These are phyloP conservation scores for Tieghemostelium lacteum DNA, from an alignment of 78 protist genomes.

Conservation along the genomic window DNA sequence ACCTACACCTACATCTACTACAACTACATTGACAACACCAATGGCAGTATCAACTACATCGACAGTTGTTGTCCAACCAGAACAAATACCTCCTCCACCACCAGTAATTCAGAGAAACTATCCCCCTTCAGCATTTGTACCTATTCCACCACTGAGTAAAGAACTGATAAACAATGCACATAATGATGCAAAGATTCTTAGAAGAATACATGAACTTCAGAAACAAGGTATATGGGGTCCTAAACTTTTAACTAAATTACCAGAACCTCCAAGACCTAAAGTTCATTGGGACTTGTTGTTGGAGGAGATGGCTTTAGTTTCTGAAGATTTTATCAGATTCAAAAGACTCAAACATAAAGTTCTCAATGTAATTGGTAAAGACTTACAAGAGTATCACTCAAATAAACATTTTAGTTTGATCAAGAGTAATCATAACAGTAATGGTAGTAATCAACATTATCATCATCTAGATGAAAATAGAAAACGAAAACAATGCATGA, in stretches of 20 bases:
- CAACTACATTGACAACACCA: neutral
- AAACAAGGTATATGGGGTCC: conserved; percentile 50
- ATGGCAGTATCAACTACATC: conserved; percentile 2
- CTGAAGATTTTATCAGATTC: conserved; percentile 83
- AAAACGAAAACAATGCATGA: conserved; percentile 13
- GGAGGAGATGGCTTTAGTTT: conserved; percentile 87
- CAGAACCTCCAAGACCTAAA: conserved; percentile 87
- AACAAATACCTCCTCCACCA: neutral
- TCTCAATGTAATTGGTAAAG: conserved; percentile 52
- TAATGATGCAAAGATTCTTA: conserved; percentile 44
- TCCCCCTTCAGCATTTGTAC: conserved; percentile 44
- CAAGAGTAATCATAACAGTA: too few relatives aligned
- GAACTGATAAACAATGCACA: conserved; percentile 42
- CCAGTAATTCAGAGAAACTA: too few relatives aligned
- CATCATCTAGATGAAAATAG: conserved; percentile 52
- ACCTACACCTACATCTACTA: neutral
- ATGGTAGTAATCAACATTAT: conserved; percentile 24
- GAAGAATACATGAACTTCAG: conserved; percentile 62
- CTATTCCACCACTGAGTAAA: conserved; percentile 8
- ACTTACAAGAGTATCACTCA: neutral
- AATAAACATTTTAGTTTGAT: neutral
- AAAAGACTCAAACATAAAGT: conserved; percentile 51
- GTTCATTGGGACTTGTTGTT: conserved; percentile 89
- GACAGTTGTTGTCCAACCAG: neutral
- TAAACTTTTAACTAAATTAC: conserved; percentile 50